Base-by-base conservation (phyloP, 495 filamentous ascomycete species). In the Xylaria flabelliformis region DNA sequence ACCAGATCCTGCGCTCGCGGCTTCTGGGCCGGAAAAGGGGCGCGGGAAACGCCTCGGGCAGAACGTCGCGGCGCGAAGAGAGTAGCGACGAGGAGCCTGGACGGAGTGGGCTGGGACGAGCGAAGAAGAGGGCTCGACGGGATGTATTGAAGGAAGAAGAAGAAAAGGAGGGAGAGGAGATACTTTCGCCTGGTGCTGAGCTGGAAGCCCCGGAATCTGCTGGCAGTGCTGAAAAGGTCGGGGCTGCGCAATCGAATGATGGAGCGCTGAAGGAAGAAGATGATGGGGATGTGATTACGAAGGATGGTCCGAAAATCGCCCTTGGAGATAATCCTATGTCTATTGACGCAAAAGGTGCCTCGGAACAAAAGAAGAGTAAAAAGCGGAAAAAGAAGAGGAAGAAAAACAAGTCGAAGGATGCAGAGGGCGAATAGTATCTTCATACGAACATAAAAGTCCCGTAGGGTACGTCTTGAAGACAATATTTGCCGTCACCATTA, bases 51-150 rank as follows among this genome's bases (percentile, higher is more conserved):
- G 39, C 39, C 46, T 13, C 10, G 58, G 70, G 53, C 21, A 66
- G 39, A 58, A 62, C 15, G 73, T 64, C 36, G 69, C 67, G 39
- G 55, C 39, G 74, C 19, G 84, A 81, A 6, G 84, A 85, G 9
- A 85, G 82, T 56, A 84, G 87, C 64, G 89, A 90, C 53, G 90
- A 92, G 36, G 89, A 91, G 29, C 82, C 86, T 66, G 90, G 90
- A n/a, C 81, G 90, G 70, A 83, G 87, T 32, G 84, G 86, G 61
- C 75, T 89, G 50, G 86, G 89, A 24, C 83, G 83, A 64, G 80
- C 69, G 42, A 86, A 84, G 77, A 79, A 71, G 64, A 53, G 69
- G 64, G 67, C 62, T 39, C 36, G 74, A 24, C 29, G 36, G 67
- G 59, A 72, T 46, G 58, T 48, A 29, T 64, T 64, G 41, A 67